A percentile compares a stretch with the other conserved stretches of the same genome.
Evolutionary conservation across 331 rosid species (phyloP).

Genomic region (Telfairia occidentalis): DNA sequence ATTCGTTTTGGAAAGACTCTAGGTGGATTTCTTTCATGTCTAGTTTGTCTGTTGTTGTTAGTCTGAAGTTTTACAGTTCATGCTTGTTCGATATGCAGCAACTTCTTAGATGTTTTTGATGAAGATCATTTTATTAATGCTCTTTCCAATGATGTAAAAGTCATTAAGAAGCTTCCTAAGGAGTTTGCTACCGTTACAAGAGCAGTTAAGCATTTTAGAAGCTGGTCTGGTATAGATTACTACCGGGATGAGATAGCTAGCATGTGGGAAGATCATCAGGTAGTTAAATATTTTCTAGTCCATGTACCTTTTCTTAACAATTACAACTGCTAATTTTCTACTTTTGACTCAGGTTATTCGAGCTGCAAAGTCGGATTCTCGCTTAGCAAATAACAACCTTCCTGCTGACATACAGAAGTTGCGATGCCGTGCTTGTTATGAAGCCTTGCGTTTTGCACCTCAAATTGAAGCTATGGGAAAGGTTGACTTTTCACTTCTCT

Average conservation of each 20-base stretch:
- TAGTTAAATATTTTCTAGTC: conserved; percentile 22
- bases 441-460: conserved; percentile 83
- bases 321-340: not conserved
- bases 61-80: conserved; percentile 10
- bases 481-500: conserved; percentile 23
- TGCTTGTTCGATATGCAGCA: conserved; percentile 46
- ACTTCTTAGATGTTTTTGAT: conserved; percentile 74
- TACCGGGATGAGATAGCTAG: conserved; percentile 67
- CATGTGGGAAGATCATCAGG: conserved; percentile 59
- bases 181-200: conserved; percentile 33
- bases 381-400: conserved; percentile 76
- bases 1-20: conserved; percentile 79
- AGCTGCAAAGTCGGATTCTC: conserved; percentile 92
- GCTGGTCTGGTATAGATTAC: conserved; percentile 90
- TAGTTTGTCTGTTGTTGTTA: not conserved
- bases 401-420: conserved; percentile 83
- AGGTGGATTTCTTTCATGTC: conserved; percentile 36
- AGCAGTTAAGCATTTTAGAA: conserved; percentile 62
- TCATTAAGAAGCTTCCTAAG: conserved; percentile 63
- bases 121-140: conserved; percentile 62
- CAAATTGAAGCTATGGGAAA: conserved; percentile 81
- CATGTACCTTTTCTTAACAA: not conserved
- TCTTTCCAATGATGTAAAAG: conserved; percentile 69
- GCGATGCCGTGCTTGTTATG: conserved; percentile 84
- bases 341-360: conserved; percentile 47